Percentiles rank a stretch among this genome's conserved stretches.
Conservation (phyloP, 305 asterid species). For the Salvia sclarea region DNA sequence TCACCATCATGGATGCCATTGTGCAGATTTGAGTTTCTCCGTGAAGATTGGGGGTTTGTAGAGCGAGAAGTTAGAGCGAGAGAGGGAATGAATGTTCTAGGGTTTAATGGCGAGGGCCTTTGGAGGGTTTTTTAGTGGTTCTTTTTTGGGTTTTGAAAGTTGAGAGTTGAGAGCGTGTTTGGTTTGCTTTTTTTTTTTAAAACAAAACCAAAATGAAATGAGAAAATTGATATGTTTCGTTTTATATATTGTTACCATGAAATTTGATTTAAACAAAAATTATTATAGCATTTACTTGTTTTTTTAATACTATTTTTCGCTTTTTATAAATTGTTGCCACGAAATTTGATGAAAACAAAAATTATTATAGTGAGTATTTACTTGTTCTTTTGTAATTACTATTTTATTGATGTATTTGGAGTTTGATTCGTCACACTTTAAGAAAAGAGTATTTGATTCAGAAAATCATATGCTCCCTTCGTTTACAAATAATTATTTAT, state of each 20-base stretch:
- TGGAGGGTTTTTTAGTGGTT: slow-evolving; percentile 6
- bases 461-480: too few relatives aligned
- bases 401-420: too few relatives aligned
- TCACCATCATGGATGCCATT: slow-evolving; percentile 50
- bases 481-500: too few relatives aligned
- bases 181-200: not conserved
- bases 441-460: too few relatives aligned
- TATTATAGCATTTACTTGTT: not conserved
- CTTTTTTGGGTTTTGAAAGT: not conserved
- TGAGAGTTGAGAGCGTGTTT: slow-evolving; percentile 25
- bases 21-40: slow-evolving; percentile 27
- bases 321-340: too few relatives aligned
- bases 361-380: too few relatives aligned
- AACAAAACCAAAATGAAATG: not conserved
- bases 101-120: slow-evolving; percentile 29
- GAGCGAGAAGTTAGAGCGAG: slow-evolving; percentile 13
- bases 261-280: not conserved
- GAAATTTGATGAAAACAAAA: too few relatives aligned
- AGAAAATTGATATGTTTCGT: too few relatives aligned
- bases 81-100: slow-evolving; percentile 24
- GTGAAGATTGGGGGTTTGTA: not conserved
- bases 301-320: too few relatives aligned
- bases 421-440: too few relatives aligned
- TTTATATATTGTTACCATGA: too few relatives aligned
- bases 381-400: too few relatives aligned